Evolutionary conservation across 179 eudicot genomes (phyloP), one percentile per base, ranked within the genome.

Genomic region (Actinidia chinensis): DNA sequence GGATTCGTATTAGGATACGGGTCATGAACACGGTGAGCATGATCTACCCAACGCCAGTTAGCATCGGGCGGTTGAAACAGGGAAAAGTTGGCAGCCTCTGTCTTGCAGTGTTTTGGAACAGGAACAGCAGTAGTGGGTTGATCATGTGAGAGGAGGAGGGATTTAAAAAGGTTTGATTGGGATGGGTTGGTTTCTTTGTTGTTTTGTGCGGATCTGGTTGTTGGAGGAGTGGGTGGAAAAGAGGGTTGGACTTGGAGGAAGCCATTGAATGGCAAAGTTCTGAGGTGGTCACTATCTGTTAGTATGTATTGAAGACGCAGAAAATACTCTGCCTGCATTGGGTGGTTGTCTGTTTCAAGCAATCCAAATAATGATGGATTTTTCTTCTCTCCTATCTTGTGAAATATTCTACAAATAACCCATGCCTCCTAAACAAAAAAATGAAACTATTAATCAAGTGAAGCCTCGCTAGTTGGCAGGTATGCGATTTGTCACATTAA

Each of bases 361-460:
- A 87, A 82, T 68, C 66, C 75, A 63, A 79, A 58, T 13, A 69
- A 15, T 70, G 77, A 47, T 71, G 81, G 58, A 8, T 50, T 67
- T 76, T 74, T 89, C 82, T 86, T 87, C 71, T 88, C 91, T 59
- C 85, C 89, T 69, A 80, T 66, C 78, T 89, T 92, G 81, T 88
- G 91, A 64, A 85, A 82, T 75, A 92, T 86, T 82, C 95, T 92
- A 81, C 95, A 92, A 70, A 92, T 91, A 84, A 92, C 40, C 40
- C 40, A 36, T 36, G 40, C 40, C 3, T 36, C 40, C 40, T 36
- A 36, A 36, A 36, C 4, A 36, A 36, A 36, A 36, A 36, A 36
- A 36, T 36, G 40, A 36, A 36, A 36, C 40, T 36, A 36, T 36
- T 36, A 36, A 36, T 36, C 40, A 36, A 36, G 40, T 36, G 40